Percentiles rank a stretch among this genome's conserved stretches.
These are phyloP conservation scores for Penicillium expansum DNA, from an alignment of 2,329 filamentous ascomycete genomes.

Conservation along the genomic window DNA sequence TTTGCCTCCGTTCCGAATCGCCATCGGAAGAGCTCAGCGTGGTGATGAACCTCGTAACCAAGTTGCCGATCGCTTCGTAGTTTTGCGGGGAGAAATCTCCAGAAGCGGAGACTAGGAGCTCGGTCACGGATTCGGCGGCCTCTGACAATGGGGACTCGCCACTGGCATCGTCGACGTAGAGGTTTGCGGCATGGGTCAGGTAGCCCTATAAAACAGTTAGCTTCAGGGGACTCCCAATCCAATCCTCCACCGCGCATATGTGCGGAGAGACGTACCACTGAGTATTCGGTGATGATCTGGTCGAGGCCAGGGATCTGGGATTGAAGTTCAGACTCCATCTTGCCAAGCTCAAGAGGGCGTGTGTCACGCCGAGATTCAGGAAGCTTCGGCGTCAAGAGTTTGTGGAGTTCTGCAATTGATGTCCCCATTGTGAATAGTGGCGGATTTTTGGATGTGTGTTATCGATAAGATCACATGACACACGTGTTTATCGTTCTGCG, in stretches of 20 bases:
- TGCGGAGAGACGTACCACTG: slow-evolving; percentile 53
- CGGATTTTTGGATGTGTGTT: slow-evolving; percentile 22
- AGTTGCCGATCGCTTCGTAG: slow-evolving; percentile 72
- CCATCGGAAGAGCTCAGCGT: slow-evolving; percentile 74
- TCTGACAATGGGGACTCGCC: slow-evolving; percentile 76
- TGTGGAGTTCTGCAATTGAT: slow-evolving; percentile 6
- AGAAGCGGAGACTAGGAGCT: slow-evolving; percentile 88
- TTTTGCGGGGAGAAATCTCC: slow-evolving; percentile 71
- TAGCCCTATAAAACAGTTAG: slow-evolving; percentile 60
- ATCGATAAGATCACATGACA: slow-evolving; percentile 28
- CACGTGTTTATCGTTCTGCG: background rate
- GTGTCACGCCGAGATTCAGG: background rate
- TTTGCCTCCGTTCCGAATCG: slow-evolving; percentile 64
- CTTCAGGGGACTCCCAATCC: background rate
- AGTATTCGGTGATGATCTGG: slow-evolving; percentile 85
- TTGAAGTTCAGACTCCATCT: slow-evolving; percentile 86
- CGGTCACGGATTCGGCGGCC: slow-evolving; percentile 79
- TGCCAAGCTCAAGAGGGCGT: background rate
- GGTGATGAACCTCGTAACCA: slow-evolving; percentile 87
- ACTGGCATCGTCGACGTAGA: slow-evolving; percentile 69
- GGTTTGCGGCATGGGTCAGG: slow-evolving; percentile 84
- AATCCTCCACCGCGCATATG: background rate
- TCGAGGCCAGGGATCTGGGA: slow-evolving; percentile 82
- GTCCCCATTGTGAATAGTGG: slow-evolving; percentile 19
- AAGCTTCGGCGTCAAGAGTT: background rate